Conservation (phyloP, 306 rosid genomes). For the Prunus kanzakura region DNA sequence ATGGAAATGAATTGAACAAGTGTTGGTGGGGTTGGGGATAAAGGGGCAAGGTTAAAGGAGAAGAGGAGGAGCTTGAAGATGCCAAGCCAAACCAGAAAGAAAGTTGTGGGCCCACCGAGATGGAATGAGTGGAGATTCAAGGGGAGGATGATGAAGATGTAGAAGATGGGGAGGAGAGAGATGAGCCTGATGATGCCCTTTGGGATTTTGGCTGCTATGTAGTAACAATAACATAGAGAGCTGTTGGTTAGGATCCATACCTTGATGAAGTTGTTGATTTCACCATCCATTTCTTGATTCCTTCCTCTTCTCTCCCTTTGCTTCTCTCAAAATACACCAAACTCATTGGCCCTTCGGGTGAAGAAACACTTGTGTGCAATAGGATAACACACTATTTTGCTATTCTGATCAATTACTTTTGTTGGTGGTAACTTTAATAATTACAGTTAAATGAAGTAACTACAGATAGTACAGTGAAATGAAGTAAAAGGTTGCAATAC, state of each 20-base stretch:
- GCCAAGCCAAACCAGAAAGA: slow-evolving; percentile 37
- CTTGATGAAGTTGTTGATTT: slow-evolving; percentile 28
- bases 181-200: slow-evolving; percentile 20
- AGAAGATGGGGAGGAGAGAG: slow-evolving; percentile 34
- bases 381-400: too few species aligned
- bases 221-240: slow-evolving; percentile 25
- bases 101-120: slow-evolving; percentile 28
- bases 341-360: neutral
- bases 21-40: slow-evolving; percentile 32
- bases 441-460: too few species aligned
- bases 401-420: too few species aligned
- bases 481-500: too few species aligned
- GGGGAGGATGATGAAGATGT: slow-evolving; percentile 34
- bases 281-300: slow-evolving; percentile 23
- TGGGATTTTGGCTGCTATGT: slow-evolving; percentile 25
- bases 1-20: slow-evolving; percentile 50
- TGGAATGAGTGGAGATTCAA: slow-evolving; percentile 24
- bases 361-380: too few species aligned
- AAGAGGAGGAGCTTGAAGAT: slow-evolving; percentile 46
- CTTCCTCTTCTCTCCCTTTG: neutral
- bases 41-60: slow-evolving; percentile 44
- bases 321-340: too few species aligned
- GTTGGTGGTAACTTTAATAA: too few species aligned
- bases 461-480: too few species aligned
- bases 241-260: slow-evolving; percentile 31